phyloP scores from a whole-genome alignment of 2,329 filamentous ascomycete genomes.

The Claviceps maximensis region DNA sequence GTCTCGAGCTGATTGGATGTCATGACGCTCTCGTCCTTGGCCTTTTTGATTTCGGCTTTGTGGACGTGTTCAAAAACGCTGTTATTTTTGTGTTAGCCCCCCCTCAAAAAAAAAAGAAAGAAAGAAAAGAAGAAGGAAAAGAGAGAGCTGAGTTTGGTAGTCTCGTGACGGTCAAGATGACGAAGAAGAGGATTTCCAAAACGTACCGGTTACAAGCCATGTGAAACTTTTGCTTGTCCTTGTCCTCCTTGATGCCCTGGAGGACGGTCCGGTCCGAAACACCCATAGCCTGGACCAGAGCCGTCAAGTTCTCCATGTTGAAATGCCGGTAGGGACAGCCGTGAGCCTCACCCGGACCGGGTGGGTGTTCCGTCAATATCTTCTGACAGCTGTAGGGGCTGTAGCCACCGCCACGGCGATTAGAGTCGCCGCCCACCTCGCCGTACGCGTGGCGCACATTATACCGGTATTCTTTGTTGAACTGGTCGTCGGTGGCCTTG shows the following conservation, averaged over 20 bases:
- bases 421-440: conserved; percentile 85
- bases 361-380: conserved; percentile 78
- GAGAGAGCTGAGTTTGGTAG: not conserved
- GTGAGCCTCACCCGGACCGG: conserved; percentile 76
- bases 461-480: conserved; percentile 96
- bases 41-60: conserved; percentile 62
- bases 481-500: conserved; percentile 80
- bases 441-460: conserved; percentile 93
- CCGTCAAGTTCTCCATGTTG: conserved; percentile 69
- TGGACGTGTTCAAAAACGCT: conserved; percentile 83
- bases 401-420: conserved; percentile 76
- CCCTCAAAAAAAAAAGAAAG: not conserved
- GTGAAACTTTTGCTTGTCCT: conserved; percentile 77
- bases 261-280: conserved; percentile 67
- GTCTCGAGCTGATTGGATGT: conserved; percentile 72
- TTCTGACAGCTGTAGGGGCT: conserved; percentile 90
- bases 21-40: conserved; percentile 62
- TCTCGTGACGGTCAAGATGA: not conserved
- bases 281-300: conserved; percentile 64
- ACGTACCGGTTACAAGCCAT: conserved; percentile 82
- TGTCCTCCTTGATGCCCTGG: conserved; percentile 75
- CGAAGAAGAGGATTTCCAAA: too few species aligned
- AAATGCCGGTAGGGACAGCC: conserved; percentile 97
- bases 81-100: not conserved
- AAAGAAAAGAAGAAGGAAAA: not conserved